These are phyloP conservation scores for Rhododendron ferrugineum DNA, from an alignment of 148 eudicot genomes.

Conservation along the genomic window DNA sequence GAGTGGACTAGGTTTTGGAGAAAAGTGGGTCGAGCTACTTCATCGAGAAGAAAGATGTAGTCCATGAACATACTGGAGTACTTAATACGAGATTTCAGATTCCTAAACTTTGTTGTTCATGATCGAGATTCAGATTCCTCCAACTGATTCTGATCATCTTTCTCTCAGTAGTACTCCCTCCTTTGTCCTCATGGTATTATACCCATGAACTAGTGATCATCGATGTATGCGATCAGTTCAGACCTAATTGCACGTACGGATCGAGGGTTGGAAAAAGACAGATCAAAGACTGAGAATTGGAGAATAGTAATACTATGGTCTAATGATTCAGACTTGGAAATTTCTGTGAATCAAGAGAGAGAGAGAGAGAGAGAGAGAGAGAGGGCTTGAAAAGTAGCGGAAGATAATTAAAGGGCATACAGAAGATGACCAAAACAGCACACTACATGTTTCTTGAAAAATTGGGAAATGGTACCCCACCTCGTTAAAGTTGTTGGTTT, in stretches of 20 bases:
- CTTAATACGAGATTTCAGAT: neutral
- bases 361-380: neutral
- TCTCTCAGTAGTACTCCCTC: neutral
- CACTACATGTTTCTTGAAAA: neutral
- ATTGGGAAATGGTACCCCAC: neutral
- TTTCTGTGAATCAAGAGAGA: neutral
- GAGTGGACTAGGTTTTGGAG: conserved; percentile 41
- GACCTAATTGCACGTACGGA: neutral
- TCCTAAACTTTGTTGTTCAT: neutral
- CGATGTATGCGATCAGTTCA: too few relatives aligned
- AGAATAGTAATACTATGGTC: too few relatives aligned
- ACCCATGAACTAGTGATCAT: neutral
- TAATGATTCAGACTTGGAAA: neutral
- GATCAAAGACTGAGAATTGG: neutral
- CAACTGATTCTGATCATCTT: too few relatives aligned
- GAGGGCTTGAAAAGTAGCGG: neutral
- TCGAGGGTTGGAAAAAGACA: neutral
- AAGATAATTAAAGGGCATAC: neutral
- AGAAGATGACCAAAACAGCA: neutral
- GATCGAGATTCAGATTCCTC: neutral
- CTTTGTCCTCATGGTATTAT: neutral
- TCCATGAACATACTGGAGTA: conserved; percentile 23
- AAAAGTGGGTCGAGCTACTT: conserved; percentile 35
- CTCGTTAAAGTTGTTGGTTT: neutral
- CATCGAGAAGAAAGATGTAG: conserved; percentile 49